phyloP scores from a whole-genome alignment of 73 alveolate genomes.

The Stentor roeselii region DNA sequence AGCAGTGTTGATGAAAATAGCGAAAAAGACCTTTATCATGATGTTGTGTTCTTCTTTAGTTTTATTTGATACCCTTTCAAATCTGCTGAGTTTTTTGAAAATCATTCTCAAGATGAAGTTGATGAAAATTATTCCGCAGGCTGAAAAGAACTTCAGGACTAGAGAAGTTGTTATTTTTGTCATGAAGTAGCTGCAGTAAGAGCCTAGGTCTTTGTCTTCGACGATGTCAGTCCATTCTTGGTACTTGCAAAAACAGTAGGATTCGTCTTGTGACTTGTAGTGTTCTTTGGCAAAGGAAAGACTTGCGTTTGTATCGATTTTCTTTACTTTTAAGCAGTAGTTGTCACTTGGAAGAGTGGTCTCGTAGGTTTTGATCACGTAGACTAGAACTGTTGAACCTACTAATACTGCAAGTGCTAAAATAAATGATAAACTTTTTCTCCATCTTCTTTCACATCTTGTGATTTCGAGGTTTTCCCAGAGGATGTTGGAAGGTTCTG shows the following conservation, averaged over 20 bases:
- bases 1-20: slow-evolving; percentile 47
- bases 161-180: slow-evolving; percentile 11
- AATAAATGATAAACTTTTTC: slow-evolving; percentile 30
- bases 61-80: slow-evolving; percentile 41
- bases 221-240: slow-evolving; percentile 26
- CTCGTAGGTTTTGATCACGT: slow-evolving; percentile 30
- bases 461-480: slow-evolving; percentile 54
- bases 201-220: slow-evolving; percentile 8
- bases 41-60: slow-evolving; percentile 21
- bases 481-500: slow-evolving; percentile 50
- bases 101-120: slow-evolving; percentile 35
- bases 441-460: slow-evolving; percentile 21
- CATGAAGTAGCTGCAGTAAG: slow-evolving; percentile 34
- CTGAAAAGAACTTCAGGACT: slow-evolving; percentile 30
- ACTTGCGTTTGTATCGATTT: slow-evolving; percentile 19
- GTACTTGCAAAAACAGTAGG: slow-evolving; percentile 38
- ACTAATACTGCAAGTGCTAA: slow-evolving; percentile 35
- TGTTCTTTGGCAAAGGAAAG: slow-evolving; percentile 17
- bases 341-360: slow-evolving; percentile 30
- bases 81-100: slow-evolving; percentile 20
- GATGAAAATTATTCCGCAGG: slow-evolving; percentile 35
- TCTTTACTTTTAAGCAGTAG: slow-evolving; percentile 11
- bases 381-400: slow-evolving; percentile 31
- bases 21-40: slow-evolving; percentile 37
- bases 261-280: slow-evolving; percentile 4